Percentiles rank a stretch among this genome's conserved stretches.
Evolutionary conservation across 2,329 filamentous ascomycete genomes (phyloP).

Genomic region (Sordariomycetes sp.): DNA sequence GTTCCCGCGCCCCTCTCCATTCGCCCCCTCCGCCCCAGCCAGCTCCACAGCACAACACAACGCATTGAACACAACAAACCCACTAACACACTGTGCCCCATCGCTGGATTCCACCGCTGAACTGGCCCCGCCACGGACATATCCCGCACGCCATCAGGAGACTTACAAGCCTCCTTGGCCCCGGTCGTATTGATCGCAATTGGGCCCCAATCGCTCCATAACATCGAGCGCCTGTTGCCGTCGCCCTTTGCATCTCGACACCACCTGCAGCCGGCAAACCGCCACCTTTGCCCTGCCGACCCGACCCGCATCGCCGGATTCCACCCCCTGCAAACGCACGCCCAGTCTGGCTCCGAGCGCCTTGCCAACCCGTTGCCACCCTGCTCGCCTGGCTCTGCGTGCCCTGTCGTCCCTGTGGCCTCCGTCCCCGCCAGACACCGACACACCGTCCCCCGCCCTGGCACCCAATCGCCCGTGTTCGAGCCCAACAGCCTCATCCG

Average conservation of each 20-base stretch:
- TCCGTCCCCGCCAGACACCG: neutral
- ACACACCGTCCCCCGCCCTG: slow-evolving; percentile 2
- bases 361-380: too few relatives aligned
- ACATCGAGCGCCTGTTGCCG: neutral
- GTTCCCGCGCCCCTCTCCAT: neutral
- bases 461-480: slow-evolving; percentile 5
- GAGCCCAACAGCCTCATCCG: slow-evolving; percentile 5
- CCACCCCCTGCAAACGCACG: neutral
- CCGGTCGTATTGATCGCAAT: neutral
- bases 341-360: too few relatives aligned
- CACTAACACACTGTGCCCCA: neutral
- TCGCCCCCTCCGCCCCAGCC: too few relatives aligned
- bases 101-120: neutral
- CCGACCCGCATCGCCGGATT: neutral
- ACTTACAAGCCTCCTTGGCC: neutral
- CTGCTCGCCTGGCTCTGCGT: neutral
- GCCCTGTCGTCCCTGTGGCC: neutral
- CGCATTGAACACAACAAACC: neutral
- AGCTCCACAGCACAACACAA: too few relatives aligned
- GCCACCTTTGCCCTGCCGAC: neutral
- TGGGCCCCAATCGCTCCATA: neutral
- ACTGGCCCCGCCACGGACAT: neutral
- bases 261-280: neutral
- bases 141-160: neutral
- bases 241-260: neutral